Evolutionary conservation across 2,329 filamentous ascomycete genomes (phyloP), one percentile per base, ranked within the genome.

Genomic region (Botryotinia globosa): DNA sequence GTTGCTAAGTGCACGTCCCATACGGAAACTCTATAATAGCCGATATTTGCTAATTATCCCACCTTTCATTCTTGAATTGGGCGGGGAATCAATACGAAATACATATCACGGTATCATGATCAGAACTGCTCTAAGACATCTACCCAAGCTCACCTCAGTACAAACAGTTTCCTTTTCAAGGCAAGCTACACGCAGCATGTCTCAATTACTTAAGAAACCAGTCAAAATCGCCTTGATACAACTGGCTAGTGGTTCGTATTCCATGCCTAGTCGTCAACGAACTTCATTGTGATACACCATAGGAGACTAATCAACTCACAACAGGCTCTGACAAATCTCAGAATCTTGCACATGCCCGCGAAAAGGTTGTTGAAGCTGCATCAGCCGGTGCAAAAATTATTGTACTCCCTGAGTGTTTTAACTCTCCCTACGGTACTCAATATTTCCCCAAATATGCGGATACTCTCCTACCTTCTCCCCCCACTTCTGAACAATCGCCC

Each of bases 331-430:
- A 97, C 85, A 99, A 99, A 85, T 81, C 90, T 18, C 87, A 87
- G 77, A 99, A 99, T 83, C 93, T 99, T 75, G 81, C 87, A 34
- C 91, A 91, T 81, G 95, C 96, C 20, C 91, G 92, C 73, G 86
- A 87, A 61, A 94, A 96, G 81, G 94, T 98, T 73, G 87, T 94
- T 75, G 90, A 94, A 81, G 95, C 96, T 8, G 91, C 94, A 37
- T 82, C 85, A 39, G 85, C 85, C 5, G 95, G 95, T 77, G 94
- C 95, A 74, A 90, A 92, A 73, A 90, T 99, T 74, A 91, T 98
- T 76, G 94, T 98, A 48, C 88, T 99, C 29, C 96, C 96, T 51
- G 96, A 99, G 85, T 99, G 96, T 87, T 99, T 99, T 89, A 99
- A 99, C 85, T 97, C 93, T 59, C 96, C 96, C 14, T 99, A 99